These are phyloP conservation scores for Adansonia grandidieri DNA, from an alignment of 441 rosid genomes.

Conservation along the genomic window DNA sequence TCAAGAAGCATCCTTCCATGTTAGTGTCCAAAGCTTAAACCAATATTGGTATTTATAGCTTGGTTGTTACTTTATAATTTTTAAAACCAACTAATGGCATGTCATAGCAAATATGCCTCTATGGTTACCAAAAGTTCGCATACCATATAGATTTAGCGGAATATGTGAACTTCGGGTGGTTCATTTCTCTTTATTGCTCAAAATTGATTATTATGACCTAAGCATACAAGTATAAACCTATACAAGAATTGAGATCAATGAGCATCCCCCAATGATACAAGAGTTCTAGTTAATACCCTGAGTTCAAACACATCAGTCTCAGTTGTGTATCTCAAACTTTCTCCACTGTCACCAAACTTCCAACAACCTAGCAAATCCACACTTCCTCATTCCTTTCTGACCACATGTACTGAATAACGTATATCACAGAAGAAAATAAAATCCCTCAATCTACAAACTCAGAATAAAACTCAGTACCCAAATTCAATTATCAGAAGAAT, in stretches of 20 bases:
- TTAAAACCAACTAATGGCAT: not conserved
- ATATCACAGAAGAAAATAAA: not conserved
- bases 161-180: not conserved
- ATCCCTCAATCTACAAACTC: not conserved
- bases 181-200: not conserved
- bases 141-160: not conserved
- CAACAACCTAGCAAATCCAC: not conserved
- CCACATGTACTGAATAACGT: not conserved
- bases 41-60: not conserved
- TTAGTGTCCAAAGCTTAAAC: not conserved
- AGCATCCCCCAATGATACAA: not conserved
- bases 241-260: not conserved
- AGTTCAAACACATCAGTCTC: not conserved
- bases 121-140: too few species aligned
- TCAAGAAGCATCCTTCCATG: not conserved
- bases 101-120: not conserved
- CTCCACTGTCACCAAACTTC: not conserved
- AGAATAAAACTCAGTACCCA: not conserved
- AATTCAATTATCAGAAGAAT: not conserved
- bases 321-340: not conserved
- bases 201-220: not conserved
- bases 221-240: not conserved
- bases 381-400: not conserved
- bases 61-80: not conserved
- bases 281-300: not conserved